These are phyloP conservation scores for Tolypocladium ovalisporum DNA, from an alignment of 2,329 filamentous ascomycete species.

Conservation along the genomic window DNA sequence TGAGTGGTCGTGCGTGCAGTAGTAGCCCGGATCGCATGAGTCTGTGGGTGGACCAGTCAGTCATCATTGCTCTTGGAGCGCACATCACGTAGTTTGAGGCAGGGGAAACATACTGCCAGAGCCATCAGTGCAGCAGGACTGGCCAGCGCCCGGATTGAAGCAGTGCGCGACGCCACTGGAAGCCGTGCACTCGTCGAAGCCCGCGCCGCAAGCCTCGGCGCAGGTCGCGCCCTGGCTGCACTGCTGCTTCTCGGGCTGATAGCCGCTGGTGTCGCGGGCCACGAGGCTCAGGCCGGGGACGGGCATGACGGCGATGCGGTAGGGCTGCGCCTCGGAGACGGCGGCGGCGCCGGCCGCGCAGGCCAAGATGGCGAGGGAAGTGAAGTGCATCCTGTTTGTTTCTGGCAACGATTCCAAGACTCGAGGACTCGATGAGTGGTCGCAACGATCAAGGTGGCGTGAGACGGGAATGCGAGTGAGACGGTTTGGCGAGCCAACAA, in stretches of 20 bases:
- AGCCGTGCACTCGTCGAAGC: constrained; percentile 38
- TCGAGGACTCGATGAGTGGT: not conserved
- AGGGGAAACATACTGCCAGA: constrained; percentile 39
- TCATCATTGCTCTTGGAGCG: not conserved
- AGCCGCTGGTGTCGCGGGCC: constrained; percentile 34
- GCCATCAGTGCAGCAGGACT: constrained; percentile 46
- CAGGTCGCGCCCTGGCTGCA: constrained; percentile 42
- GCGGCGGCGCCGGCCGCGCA: constrained; percentile 18
- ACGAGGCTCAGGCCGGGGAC: constrained; percentile 28
- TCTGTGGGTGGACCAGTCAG: constrained; percentile 24
- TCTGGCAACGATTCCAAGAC: not conserved
- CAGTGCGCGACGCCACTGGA: constrained; percentile 42
- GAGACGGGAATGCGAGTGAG: not conserved
- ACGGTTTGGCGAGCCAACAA: not conserved
- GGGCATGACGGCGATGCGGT: constrained; percentile 25
- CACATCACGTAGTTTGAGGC: not conserved
- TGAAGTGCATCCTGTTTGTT: constrained; percentile 23
- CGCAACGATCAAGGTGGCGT: not conserved
- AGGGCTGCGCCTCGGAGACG: constrained; percentile 17
- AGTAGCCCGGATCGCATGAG: constrained; percentile 50
- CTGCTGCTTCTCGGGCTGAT: constrained; percentile 34
- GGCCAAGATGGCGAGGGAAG: constrained; percentile 20
- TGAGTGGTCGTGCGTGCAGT: constrained; percentile 44
- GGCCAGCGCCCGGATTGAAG: constrained; percentile 38
- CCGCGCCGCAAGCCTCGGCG: constrained; percentile 42